These are phyloP conservation scores for Tetrahymena elliotti DNA, from an alignment of 73 alveolate genomes.

Conservation along the genomic window DNA sequence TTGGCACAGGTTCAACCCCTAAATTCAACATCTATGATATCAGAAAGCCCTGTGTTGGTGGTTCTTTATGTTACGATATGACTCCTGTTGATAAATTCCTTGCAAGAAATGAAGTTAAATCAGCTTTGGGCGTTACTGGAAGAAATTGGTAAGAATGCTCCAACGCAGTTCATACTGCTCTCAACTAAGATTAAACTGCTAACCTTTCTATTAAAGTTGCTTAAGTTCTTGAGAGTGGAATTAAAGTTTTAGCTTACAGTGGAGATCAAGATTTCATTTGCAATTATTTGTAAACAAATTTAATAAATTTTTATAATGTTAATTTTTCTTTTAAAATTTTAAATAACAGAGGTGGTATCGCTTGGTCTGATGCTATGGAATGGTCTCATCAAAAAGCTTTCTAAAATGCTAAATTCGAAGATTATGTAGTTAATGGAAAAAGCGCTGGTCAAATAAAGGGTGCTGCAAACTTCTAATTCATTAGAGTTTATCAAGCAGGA, in stretches of 20 bases:
- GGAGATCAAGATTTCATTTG: not conserved
- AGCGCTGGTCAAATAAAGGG: constrained; percentile 13
- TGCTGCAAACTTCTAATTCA: constrained; percentile 53
- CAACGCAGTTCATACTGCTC: not conserved
- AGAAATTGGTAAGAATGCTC: not conserved
- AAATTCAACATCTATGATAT: not conserved
- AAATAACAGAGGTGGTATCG: not conserved
- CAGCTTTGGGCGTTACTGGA: not conserved
- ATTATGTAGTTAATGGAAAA: not conserved
- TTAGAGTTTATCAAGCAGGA: constrained; percentile 77
- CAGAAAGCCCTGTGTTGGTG: not conserved
- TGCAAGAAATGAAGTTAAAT: not conserved
- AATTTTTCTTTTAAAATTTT: not conserved
- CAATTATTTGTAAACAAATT: not conserved
- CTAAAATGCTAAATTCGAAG: not conserved
- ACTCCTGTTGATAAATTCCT: not conserved
- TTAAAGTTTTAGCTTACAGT: not conserved
- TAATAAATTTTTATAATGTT: not conserved
- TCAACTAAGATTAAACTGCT: not conserved
- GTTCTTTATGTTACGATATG: not conserved
- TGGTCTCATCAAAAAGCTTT: not conserved
- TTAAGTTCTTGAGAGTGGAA: not conserved
- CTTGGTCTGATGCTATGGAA: not conserved
- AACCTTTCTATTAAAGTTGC: not conserved
- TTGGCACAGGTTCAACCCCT: not conserved